phyloP scores from a whole-genome alignment of 2,329 filamentous ascomycete species.

The Colletotrichum nymphaeae region DNA sequence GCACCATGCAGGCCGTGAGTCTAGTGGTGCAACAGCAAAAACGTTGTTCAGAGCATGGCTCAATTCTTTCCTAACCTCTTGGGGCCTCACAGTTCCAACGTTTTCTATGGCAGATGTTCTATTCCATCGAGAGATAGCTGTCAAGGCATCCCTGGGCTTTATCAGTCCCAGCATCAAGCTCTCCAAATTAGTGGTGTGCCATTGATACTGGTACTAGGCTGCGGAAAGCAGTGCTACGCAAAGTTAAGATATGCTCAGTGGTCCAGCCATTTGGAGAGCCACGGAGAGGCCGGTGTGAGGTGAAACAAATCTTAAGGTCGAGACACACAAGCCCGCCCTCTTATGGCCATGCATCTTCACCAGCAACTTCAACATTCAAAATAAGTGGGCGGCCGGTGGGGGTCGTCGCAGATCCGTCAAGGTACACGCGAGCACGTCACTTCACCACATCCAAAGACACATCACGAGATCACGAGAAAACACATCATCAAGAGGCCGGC shows the following conservation, averaged over 20 bases:
- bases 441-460: neutral
- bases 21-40: conserved; percentile 1
- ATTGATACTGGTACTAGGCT: neutral
- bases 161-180: neutral
- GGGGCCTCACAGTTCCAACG: neutral
- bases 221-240: neutral
- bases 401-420: conserved; percentile 5
- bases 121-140: neutral
- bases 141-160: neutral
- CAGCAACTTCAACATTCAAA: neutral
- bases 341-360: neutral
- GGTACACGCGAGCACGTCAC: conserved; percentile 14
- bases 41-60: neutral
- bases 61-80: neutral
- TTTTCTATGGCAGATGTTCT: neutral
- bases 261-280: neutral
- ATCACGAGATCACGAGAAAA: conserved; percentile 6
- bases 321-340: neutral
- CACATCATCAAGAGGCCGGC: neutral
- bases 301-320: conserved; percentile 13
- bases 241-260: neutral
- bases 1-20: neutral
- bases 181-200: neutral
- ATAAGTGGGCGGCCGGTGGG: neutral
- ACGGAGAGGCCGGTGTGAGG: neutral